Conservation (phyloP, 2,329 filamentous ascomycete species). For the Proliferodiscus dingleyae region DNA sequence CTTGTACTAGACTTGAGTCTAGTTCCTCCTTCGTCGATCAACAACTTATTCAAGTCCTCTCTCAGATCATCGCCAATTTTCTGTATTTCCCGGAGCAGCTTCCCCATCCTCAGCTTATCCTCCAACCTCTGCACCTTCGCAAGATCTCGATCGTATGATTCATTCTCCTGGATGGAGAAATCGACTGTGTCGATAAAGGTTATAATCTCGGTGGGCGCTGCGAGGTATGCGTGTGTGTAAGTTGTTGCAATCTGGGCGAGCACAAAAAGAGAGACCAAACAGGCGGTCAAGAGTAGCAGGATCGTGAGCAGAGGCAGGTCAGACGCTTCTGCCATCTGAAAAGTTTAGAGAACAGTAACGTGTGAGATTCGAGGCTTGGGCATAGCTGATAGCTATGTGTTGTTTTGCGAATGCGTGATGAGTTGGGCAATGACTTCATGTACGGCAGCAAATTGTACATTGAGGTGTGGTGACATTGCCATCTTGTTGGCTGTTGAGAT, state of each 20-base stretch:
- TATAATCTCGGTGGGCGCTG: conserved; percentile 52
- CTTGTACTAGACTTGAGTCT: conserved; percentile 45
- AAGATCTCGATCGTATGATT: conserved; percentile 58
- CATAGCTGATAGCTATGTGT: conserved; percentile 8
- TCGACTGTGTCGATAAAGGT: conserved; percentile 57
- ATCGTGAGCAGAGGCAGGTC: conserved; percentile 34
- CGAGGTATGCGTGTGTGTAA: conserved; percentile 52
- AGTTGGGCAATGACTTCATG: neutral
- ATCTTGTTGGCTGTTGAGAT: conserved; percentile 2
- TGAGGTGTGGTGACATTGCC: neutral
- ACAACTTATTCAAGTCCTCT: conserved; percentile 51
- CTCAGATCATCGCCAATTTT: conserved; percentile 55
- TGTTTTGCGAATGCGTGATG: neutral
- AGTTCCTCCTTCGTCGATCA: conserved; percentile 42
- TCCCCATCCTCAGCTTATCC: conserved; percentile 56
- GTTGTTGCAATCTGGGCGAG: conserved; percentile 47
- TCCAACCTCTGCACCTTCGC: conserved; percentile 53
- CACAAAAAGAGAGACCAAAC: conserved; percentile 51
- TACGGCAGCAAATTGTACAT: neutral
- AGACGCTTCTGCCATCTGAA: conserved; percentile 27
- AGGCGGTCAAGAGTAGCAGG: conserved; percentile 53
- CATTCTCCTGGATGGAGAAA: conserved; percentile 56
- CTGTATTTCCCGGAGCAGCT: conserved; percentile 58
- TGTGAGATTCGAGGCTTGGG: conserved; percentile 11
- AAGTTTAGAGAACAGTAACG: conserved; percentile 4